phyloP scores from a whole-genome alignment of 2,329 filamentous ascomycete genomes.

The Talaromyces atroroseus region DNA sequence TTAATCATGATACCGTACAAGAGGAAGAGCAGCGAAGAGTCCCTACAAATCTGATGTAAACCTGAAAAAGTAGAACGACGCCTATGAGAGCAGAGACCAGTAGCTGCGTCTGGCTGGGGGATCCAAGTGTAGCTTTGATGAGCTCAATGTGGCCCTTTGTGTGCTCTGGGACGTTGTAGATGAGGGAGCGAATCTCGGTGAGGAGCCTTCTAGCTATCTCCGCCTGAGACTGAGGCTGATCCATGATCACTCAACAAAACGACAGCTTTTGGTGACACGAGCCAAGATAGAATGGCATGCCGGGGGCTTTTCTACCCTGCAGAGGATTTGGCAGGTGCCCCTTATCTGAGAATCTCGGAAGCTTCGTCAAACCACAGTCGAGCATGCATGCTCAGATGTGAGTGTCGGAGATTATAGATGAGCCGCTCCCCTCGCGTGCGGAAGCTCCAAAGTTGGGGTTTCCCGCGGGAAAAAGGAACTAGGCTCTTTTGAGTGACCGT shows the following conservation, averaged over 20 bases:
- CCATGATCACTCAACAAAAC: background rate
- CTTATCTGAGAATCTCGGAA: no score
- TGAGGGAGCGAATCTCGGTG: background rate
- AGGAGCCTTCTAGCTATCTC: slow-evolving; percentile 3
- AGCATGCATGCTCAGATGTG: no score
- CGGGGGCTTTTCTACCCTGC: no score
- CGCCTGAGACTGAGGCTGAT: slow-evolving; percentile 1
- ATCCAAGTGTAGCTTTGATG: background rate
- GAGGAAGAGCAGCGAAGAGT: background rate
- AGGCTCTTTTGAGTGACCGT: no score
- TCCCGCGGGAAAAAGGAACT: no score
- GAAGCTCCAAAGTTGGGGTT: no score
- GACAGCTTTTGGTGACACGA: background rate
- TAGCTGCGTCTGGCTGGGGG: background rate
- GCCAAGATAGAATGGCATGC: background rate
- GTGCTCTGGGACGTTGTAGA: slow-evolving; percentile 4
- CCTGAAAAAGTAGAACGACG: slow-evolving; percentile 3
- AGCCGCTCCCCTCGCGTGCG: no score
- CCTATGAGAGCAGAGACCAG: background rate
- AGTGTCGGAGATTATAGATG: no score
- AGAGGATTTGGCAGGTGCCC: background rate
- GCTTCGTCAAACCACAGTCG: no score
- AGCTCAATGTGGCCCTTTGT: background rate
- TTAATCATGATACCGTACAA: background rate
- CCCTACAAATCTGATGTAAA: slow-evolving; percentile 5